Base-by-base conservation (phyloP, 768 basidiomycete genomes). In the Phanerochaete sordida region DNA sequence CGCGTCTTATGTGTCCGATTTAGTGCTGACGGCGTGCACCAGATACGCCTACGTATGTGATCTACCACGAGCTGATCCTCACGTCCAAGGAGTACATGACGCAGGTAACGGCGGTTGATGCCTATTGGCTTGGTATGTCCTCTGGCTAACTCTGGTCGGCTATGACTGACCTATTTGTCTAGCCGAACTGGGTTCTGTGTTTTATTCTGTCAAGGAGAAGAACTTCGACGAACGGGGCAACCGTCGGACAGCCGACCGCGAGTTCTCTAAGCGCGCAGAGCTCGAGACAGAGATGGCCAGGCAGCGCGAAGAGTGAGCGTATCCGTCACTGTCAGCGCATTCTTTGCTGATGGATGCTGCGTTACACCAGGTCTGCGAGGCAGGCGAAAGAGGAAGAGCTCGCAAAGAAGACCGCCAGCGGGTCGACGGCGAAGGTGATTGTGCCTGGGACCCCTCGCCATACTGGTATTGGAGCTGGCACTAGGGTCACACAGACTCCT, bases 21-120 rank as follows among this genome's bases (percentile, higher is more conserved):
- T 24, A 30, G 28, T 26, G 24, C 46, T 55, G 57, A 58, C 24
- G 12, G 33, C n/a, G 2, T 59, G 35, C 24, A 60, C 27, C 68
- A 95, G 93, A 94, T 73, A 96, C 95, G 23, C 96, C 96, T 6
- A 90, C 95, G 44, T 98, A 98, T 73, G 91, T 97, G 50, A 85
- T 99, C 33, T 99, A 98, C 72, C 97, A 99, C 70, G 96, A 98
- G 69, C 81, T 96, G 57, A 95, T 97, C 62, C 77, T 96, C 66
- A 96, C 95, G 12, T 95, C 95, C 31, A 96, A 95, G 69, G 89
- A 93, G 74, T 99, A 99, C 76, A 97, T 98, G 95, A 96, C 95
- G 19, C 94, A 95, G 72, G 97, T 99, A n/a, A 98, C 97, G 2
- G 87, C 96, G 0, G 91, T 98, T 62, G 95, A 98, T 70, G 88